Evolutionary conservation across 345 rosid genomes (phyloP).

Genomic region (Eucalyptus sp.): DNA sequence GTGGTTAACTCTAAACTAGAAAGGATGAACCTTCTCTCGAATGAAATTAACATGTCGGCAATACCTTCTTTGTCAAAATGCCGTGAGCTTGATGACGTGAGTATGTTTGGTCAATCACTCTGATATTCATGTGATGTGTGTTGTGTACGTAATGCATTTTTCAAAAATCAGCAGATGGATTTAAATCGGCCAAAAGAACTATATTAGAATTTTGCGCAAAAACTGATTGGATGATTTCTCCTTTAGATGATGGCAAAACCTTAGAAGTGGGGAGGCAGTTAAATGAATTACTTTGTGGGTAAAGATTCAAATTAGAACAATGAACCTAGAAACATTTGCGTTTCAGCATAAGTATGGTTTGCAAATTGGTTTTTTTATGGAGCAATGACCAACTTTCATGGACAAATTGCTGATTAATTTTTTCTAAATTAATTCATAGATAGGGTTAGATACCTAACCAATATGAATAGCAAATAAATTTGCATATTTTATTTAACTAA

Average conservation of each 20-base stretch:
- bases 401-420: background rate
- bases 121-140: background rate
- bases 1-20: background rate
- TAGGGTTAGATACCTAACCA: background rate
- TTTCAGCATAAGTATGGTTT: background rate
- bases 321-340: background rate
- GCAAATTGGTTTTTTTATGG: background rate
- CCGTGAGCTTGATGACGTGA: background rate
- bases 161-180: background rate
- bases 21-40: background rate
- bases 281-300: background rate
- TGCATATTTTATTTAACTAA: background rate
- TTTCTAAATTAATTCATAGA: background rate
- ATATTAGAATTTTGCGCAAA: accelerated
- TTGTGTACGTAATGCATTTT: background rate
- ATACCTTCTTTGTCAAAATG: background rate
- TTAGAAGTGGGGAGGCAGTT: background rate
- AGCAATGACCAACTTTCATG: background rate
- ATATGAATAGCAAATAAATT: background rate
- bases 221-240: background rate
- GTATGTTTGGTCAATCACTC: background rate
- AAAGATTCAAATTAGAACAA: background rate
- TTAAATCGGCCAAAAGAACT: background rate
- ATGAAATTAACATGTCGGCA: background rate
- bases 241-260: background rate